phyloP scores from a whole-genome alignment of 2,329 filamentous ascomycete species.

The Aspergillus versicolor region DNA sequence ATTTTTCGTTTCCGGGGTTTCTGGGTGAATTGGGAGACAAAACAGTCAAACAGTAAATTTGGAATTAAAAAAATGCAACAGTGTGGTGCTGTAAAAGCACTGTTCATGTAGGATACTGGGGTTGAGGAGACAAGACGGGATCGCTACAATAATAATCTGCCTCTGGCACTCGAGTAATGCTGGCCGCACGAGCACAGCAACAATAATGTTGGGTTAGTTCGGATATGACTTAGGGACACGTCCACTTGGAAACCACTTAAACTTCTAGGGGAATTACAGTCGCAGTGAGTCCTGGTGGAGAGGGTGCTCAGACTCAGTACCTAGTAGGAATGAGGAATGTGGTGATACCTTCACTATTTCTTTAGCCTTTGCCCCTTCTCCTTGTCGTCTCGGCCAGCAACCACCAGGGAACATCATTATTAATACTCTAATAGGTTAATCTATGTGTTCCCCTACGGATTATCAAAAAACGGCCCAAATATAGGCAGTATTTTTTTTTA shows the following conservation, averaged over 20 bases:
- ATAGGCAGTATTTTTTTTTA: not conserved
- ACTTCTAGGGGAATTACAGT: not conserved
- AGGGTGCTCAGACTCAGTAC: not conserved
- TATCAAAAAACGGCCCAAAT: not conserved
- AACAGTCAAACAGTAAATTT: not conserved
- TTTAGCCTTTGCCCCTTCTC: not conserved
- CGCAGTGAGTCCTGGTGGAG: not conserved
- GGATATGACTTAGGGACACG: constrained; percentile 6
- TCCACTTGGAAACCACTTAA: not conserved
- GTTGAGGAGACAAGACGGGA: not conserved
- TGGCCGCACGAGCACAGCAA: constrained; percentile 13
- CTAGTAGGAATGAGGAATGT: constrained; percentile 1
- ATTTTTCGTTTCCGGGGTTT: not conserved
- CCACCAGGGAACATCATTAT: constrained; percentile 2
- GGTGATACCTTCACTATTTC: not conserved
- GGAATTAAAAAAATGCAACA: not conserved
- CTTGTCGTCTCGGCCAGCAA: constrained; percentile 1
- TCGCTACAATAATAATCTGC: not conserved
- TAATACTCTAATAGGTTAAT: not conserved
- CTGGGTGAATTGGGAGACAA: not conserved
- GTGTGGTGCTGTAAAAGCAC: not conserved
- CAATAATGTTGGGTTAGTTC: constrained; percentile 7
- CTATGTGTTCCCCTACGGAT: not conserved
- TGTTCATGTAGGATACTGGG: not conserved
- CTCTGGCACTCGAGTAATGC: not conserved